Evolutionary conservation across 164 flowering plant species (phyloP).

Genomic region (Annona squamosa): DNA sequence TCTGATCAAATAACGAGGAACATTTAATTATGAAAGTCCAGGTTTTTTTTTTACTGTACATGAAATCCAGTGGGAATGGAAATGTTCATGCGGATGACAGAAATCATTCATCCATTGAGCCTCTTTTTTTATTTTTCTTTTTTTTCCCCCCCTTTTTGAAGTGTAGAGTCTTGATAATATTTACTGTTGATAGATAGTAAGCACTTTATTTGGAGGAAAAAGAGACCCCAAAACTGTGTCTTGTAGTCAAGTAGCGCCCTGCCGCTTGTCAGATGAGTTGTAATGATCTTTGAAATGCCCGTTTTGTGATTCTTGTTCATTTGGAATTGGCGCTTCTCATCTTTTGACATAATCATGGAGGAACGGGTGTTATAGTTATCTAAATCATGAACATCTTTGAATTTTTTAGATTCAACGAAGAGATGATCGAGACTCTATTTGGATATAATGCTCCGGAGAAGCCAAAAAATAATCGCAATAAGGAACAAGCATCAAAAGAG

Average conservation of each 20-base stretch:
- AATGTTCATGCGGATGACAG: too few species aligned
- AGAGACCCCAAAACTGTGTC: too few species aligned
- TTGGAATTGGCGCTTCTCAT: not conserved
- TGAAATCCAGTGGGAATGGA: too few species aligned
- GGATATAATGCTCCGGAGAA: slow-evolving; percentile 53
- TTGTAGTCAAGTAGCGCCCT: not conserved
- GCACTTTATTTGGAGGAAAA: too few species aligned
- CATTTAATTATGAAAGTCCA: too few species aligned
- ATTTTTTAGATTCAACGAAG: slow-evolving; percentile 74
- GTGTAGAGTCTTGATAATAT: too few species aligned
- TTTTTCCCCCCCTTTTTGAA: too few species aligned
- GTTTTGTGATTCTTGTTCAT: not conserved
- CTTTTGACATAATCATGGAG: not conserved
- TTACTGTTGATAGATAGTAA: too few species aligned
- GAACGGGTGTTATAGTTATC: not conserved
- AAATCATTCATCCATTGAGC: too few species aligned
- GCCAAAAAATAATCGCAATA: slow-evolving; percentile 44
- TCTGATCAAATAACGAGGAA: too few species aligned
- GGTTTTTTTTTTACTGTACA: too few species aligned
- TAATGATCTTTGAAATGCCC: not conserved
- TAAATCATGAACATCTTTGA: not conserved
- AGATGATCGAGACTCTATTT: slow-evolving; percentile 85
- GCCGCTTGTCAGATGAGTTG: not conserved
- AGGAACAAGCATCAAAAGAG: slow-evolving; percentile 43
- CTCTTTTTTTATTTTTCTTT: too few species aligned